A percentile compares a stretch with the other conserved stretches of the same genome.
Evolutionary conservation across 257 asterid species (phyloP).

Genomic region (Solanum clarkiae): DNA sequence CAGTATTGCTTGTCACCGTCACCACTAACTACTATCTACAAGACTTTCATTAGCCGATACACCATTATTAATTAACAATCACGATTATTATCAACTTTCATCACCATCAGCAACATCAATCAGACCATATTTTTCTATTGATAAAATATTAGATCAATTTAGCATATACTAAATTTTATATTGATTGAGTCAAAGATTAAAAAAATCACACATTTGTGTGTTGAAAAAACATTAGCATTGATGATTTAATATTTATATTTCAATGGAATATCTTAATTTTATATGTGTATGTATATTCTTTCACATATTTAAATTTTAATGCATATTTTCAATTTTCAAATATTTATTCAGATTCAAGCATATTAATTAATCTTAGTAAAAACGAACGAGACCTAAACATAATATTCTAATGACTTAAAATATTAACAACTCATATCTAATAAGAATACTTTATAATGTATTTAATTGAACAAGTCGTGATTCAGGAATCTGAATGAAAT

Average conservation of each 20-base stretch:
- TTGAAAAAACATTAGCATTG: neutral
- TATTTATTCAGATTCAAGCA: neutral
- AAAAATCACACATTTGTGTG: neutral
- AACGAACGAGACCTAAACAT: neutral
- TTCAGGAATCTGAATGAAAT: neutral
- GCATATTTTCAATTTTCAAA: neutral
- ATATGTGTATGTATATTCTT: neutral
- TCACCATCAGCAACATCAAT: neutral
- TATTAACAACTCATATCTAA: neutral
- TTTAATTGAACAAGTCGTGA: neutral
- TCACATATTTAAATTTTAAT: neutral
- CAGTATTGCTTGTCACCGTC: neutral
- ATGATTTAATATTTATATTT: neutral
- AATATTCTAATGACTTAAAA: neutral
- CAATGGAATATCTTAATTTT: neutral
- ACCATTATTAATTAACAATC: fast-evolving
- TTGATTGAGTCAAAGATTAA: no score
- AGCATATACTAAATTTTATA: neutral
- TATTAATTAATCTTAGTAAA: neutral
- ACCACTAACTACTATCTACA: fast-evolving
- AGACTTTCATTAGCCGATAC: neutral
- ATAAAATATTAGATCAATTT: neutral
- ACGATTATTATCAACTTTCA: neutral
- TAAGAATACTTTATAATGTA: neutral
- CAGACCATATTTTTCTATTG: no score